Evolutionary conservation across 768 basidiomycete genomes (phyloP).

Genomic region (Boletus rubroflammeus): DNA sequence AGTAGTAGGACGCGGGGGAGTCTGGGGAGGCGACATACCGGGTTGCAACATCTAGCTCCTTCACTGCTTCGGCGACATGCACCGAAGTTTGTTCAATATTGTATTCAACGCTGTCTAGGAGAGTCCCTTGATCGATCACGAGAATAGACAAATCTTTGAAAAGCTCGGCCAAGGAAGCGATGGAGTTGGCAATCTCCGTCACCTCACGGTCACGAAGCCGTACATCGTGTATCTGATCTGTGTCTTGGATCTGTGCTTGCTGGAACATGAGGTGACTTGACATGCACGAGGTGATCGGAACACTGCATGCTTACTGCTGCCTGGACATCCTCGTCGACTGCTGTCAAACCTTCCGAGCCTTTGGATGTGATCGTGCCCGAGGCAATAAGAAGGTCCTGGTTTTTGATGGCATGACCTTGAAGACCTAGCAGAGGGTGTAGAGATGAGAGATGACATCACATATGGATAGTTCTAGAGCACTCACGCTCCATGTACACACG

Average conservation of each 20-base stretch:
- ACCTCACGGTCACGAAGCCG: constrained; percentile 65
- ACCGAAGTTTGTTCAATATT: constrained; percentile 92
- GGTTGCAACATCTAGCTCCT: constrained; percentile 79
- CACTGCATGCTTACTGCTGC: constrained; percentile 61
- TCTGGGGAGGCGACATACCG: constrained; percentile 45
- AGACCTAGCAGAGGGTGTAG: constrained; percentile 53
- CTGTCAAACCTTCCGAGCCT: constrained; percentile 78
- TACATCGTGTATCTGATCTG: constrained; percentile 40
- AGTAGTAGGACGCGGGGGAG: background rate
- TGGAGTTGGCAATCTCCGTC: constrained; percentile 86
- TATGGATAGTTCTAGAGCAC: constrained; percentile 32
- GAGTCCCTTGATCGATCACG: constrained; percentile 96
- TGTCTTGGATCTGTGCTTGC: constrained; percentile 36
- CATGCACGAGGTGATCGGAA: constrained; percentile 13
- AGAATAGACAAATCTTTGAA: constrained; percentile 93
- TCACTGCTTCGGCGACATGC: constrained; percentile 78
- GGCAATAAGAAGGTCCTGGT: constrained; percentile 89
- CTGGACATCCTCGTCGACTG: constrained; percentile 86
- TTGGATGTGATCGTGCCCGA: constrained; percentile 81
- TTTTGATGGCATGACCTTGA: constrained; percentile 97
- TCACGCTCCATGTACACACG: constrained; percentile 97
- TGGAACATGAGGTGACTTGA: constrained; percentile 14
- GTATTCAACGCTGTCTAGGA: constrained; percentile 95
- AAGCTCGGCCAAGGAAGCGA: constrained; percentile 86
- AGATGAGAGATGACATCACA: constrained; percentile 15